phyloP scores from a whole-genome alignment of 1,284 basidiomycete species.

The Pseudozyma sp. region DNA sequence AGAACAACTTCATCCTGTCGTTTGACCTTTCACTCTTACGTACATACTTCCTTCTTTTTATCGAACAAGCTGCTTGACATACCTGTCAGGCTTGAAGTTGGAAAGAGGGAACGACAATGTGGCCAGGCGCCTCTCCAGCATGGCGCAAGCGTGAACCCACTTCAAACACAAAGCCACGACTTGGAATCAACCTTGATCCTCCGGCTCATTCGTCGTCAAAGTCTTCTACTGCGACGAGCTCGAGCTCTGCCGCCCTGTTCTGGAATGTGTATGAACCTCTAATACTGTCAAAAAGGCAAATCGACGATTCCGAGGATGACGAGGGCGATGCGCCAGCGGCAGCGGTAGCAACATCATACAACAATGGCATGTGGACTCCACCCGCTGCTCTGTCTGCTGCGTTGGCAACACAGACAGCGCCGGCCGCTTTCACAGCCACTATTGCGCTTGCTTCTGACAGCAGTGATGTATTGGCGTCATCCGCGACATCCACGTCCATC shows the following conservation, averaged over 20 bases:
- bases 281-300: constrained; percentile 7
- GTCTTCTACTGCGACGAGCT: not conserved
- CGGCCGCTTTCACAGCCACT: constrained; percentile 12
- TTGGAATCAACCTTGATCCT: constrained; percentile 20
- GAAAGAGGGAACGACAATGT: constrained; percentile 2
- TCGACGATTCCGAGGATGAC: constrained; percentile 4
- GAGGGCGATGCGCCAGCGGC: not conserved
- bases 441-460: not conserved
- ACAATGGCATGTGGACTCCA: constrained; percentile 47
- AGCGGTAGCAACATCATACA: constrained; percentile 14
- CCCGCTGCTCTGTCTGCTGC: constrained; percentile 8
- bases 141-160: constrained; percentile 30
- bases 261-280: constrained; percentile 6
- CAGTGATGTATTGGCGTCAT: not conserved
- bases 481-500: not conserved
- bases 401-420: not conserved
- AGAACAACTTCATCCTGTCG: too few relatives aligned
- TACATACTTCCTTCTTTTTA: too few relatives aligned
- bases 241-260: not conserved
- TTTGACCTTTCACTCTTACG: too few relatives aligned
- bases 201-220: not conserved
- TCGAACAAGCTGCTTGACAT: too few relatives aligned
- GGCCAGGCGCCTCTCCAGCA: constrained; percentile 27
- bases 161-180: constrained; percentile 16
- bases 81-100: too few relatives aligned